Percentiles rank a stretch among this genome's conserved stretches.
Evolutionary conservation across 2,329 filamentous ascomycete species (phyloP).

Genomic region (Botrytis sinoallii): DNA sequence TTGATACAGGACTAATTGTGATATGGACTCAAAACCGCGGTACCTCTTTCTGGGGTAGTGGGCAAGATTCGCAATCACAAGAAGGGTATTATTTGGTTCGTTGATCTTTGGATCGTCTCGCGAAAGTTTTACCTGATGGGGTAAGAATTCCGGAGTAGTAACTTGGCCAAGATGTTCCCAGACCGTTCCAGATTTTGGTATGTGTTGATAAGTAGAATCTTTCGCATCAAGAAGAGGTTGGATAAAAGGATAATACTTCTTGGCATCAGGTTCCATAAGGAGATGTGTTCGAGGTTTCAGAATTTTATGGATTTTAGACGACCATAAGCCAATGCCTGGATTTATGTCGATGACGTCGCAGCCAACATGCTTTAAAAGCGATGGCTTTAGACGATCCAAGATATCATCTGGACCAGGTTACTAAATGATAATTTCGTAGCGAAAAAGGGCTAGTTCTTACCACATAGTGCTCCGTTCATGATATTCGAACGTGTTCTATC

Average conservation of each 20-base stretch:
- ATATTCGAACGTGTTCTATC: slow-evolving; percentile 48
- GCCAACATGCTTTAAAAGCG: slow-evolving; percentile 66
- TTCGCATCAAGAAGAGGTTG: slow-evolving; percentile 51
- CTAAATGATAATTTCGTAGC: neutral
- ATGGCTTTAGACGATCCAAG: slow-evolving; percentile 64
- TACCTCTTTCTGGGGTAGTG: slow-evolving; percentile 51
- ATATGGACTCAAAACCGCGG: slow-evolving; percentile 53
- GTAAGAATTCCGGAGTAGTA: slow-evolving; percentile 50
- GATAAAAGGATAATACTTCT: slow-evolving; percentile 60
- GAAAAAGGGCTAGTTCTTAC: slow-evolving; percentile 23
- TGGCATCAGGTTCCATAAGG: slow-evolving; percentile 69
- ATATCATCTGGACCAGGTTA: slow-evolving; percentile 31
- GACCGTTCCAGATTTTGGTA: slow-evolving; percentile 57
- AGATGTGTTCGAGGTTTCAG: slow-evolving; percentile 80
- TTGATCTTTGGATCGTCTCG: slow-evolving; percentile 41
- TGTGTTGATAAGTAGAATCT: slow-evolving; percentile 46
- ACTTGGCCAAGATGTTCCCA: slow-evolving; percentile 57
- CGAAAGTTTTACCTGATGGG: slow-evolving; percentile 48
- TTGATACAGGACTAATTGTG: slow-evolving; percentile 57
- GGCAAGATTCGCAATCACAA: slow-evolving; percentile 68
- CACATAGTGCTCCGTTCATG: slow-evolving; percentile 49
- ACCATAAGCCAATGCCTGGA: slow-evolving; percentile 77
- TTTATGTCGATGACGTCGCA: slow-evolving; percentile 87
- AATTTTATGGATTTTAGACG: slow-evolving; percentile 67
- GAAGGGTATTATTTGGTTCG: slow-evolving; percentile 65